Evolutionary conservation across 2,329 filamentous ascomycete genomes (phyloP).

Genomic region (Neocucurbitaria cava): DNA sequence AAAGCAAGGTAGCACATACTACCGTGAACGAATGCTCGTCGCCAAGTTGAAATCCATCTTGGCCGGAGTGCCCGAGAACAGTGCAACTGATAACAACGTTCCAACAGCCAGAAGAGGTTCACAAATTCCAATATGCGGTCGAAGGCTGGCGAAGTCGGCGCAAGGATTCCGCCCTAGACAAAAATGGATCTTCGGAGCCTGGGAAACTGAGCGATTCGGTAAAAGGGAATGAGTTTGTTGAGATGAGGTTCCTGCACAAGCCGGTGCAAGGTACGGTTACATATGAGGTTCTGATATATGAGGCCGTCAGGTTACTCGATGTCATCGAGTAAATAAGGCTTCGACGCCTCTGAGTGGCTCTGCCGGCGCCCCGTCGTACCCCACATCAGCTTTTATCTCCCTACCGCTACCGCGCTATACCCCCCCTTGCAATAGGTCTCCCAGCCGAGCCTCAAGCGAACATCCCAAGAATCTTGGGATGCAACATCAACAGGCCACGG

Average conservation of each 20-base stretch:
- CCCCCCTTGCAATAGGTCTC: slow-evolving; percentile 8
- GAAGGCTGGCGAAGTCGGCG: neutral
- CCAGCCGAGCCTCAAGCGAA: slow-evolving; percentile 16
- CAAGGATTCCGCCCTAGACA: neutral
- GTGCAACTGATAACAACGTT: neutral
- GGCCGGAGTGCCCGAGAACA: neutral
- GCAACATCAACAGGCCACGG: slow-evolving; percentile 14
- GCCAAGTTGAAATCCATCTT: neutral
- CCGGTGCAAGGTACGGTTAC: slow-evolving; percentile 7
- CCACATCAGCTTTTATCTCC: slow-evolving; percentile 37
- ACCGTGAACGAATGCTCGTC: neutral
- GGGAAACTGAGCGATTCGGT: neutral
- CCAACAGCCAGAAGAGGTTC: neutral
- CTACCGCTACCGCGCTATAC: slow-evolving; percentile 10
- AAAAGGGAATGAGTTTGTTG: neutral
- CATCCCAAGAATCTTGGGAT: slow-evolving; percentile 14
- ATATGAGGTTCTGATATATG: slow-evolving; percentile 20
- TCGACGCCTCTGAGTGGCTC: slow-evolving; percentile 21
- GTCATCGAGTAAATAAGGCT: slow-evolving; percentile 34
- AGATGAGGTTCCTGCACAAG: slow-evolving; percentile 1
- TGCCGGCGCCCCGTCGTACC: slow-evolving; percentile 15
- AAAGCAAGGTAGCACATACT: neutral
- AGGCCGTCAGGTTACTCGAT: slow-evolving; percentile 34
- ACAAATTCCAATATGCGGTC: neutral
- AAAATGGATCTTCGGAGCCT: slow-evolving; percentile 1